phyloP scores from a whole-genome alignment of 2,329 filamentous ascomycete genomes.

The Pseudogymnoascus sp. region DNA sequence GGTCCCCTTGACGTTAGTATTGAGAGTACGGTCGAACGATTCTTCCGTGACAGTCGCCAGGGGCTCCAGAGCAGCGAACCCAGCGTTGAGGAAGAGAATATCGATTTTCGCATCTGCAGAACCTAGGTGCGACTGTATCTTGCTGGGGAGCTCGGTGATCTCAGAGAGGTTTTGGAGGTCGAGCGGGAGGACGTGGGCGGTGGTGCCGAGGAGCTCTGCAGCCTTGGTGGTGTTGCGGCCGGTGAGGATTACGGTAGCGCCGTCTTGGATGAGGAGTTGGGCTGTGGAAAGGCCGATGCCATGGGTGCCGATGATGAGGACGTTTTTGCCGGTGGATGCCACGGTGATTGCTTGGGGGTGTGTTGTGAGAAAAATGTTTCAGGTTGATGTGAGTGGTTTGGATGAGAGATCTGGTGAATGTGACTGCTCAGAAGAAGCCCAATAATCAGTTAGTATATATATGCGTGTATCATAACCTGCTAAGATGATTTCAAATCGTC shows the following conservation, averaged over 20 bases:
- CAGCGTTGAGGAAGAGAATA: neutral
- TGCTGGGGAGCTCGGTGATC: neutral
- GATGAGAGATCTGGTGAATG: neutral
- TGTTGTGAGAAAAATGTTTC: neutral
- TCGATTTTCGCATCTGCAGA: neutral
- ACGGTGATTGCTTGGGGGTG: neutral
- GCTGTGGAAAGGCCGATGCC: slow-evolving; percentile 56
- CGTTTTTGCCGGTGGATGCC: slow-evolving; percentile 25
- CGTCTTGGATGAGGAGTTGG: slow-evolving; percentile 45
- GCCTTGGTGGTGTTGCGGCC: neutral
- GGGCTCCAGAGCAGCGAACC: neutral
- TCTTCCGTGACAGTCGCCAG: neutral
- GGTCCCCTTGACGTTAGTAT: neutral
- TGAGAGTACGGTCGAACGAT: neutral
- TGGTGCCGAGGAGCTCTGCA: neutral
- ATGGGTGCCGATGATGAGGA: slow-evolving; percentile 53
- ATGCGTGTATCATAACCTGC: neutral
- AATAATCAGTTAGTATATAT: neutral
- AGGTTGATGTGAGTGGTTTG: neutral
- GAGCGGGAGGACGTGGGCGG: neutral
- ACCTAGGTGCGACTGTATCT: neutral
- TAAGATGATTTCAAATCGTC: neutral
- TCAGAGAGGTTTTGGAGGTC: neutral
- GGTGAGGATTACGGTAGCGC: slow-evolving; percentile 45
- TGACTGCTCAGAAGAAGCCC: neutral